Base-by-base conservation (phyloP, 805 yeast genomes). In the Torulaspora delbrueckii region DNA sequence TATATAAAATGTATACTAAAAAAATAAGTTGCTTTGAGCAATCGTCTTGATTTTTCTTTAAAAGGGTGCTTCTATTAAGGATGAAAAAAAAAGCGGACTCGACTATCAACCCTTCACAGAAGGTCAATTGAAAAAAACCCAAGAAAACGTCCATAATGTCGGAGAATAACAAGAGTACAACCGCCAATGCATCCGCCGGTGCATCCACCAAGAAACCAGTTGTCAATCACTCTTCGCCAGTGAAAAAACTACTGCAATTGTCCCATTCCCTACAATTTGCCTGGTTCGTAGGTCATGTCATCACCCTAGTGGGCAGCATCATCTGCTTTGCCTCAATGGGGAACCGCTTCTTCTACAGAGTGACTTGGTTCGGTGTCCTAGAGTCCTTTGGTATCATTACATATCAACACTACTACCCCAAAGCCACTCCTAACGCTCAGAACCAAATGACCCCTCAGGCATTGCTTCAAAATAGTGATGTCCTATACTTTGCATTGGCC, bases 351-450 rank as follows among this genome's bases (percentile, higher is more conserved):
- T 74, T 82, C 70, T 86, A 86, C 69, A 73, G 77, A 41, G 55
- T 76, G 45, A 74, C 84, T 1, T 80, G 79, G 50, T 34, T 83
- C 8, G 84, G 89, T 8, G 83, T 84, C 7, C 61, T 85, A 32
- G 77, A 75, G 52, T 81, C 95, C 18, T 88, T 87, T 63, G 86
- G 86, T 22, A 78, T 90, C 50, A 84, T 88, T 47, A 66, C 84
- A 25, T 81, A 72, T 63, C 90, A 89, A 65, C 73, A 77, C 40
- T 72, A 71, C 56, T 54, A 65, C 57, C 34, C 53, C 48, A 45
- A 53, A 38, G 60, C 33, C 57, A 31, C 43, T 10, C 35, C 37
- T n/a, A 48, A 40, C 18, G 40, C 43, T 10, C 42, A 48, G 27
- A 40, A 28, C 26, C 27, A 45, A 18, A 25, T 43, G 4, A 37